Conservation (phyloP, 192 early-diverging fungal species). For the Coemansia sp. region DNA sequence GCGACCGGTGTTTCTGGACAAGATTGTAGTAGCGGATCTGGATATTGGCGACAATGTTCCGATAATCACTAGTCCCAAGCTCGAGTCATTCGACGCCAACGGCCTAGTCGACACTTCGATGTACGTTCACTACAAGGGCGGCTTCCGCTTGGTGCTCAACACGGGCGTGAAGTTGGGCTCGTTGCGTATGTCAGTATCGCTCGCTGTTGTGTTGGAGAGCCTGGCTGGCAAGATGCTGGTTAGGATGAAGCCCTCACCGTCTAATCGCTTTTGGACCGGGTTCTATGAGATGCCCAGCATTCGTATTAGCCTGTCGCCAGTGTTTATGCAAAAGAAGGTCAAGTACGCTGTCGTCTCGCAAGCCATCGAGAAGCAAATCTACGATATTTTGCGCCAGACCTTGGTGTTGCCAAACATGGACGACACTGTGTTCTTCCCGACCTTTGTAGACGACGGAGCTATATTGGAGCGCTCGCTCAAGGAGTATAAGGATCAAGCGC, state of each 20-base stretch:
- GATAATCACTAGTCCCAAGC: conserved; percentile 73
- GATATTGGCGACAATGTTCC: conserved; percentile 79
- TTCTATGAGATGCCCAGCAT: conserved; percentile 80
- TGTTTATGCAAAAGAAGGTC: conserved; percentile 85
- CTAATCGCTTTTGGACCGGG: conserved; percentile 86
- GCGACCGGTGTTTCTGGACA: conserved; percentile 73
- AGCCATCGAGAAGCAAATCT: conserved; percentile 83
- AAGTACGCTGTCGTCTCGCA: conserved; percentile 77
- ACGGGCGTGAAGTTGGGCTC: conserved; percentile 67
- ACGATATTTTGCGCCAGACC: conserved; percentile 75
- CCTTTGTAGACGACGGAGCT: conserved; percentile 57
- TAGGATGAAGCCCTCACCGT: conserved; percentile 77
- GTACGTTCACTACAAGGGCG: conserved; percentile 79
- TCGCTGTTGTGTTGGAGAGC: conserved; percentile 74
- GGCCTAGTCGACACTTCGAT: conserved; percentile 77
- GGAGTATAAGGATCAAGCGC: conserved; percentile 31
- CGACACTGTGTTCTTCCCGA: conserved; percentile 76
- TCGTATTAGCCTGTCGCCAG: conserved; percentile 72
- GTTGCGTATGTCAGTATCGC: conserved; percentile 74
- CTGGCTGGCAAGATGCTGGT: conserved; percentile 74
- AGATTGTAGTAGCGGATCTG: conserved; percentile 77
- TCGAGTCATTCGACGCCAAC: conserved; percentile 69
- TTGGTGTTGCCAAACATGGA: conserved; percentile 91
- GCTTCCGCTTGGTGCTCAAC: conserved; percentile 72
- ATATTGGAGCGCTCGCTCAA: conserved; percentile 60